Base-by-base conservation (phyloP, 129 eudicot genomes). In the Artemisia argyi region DNA sequence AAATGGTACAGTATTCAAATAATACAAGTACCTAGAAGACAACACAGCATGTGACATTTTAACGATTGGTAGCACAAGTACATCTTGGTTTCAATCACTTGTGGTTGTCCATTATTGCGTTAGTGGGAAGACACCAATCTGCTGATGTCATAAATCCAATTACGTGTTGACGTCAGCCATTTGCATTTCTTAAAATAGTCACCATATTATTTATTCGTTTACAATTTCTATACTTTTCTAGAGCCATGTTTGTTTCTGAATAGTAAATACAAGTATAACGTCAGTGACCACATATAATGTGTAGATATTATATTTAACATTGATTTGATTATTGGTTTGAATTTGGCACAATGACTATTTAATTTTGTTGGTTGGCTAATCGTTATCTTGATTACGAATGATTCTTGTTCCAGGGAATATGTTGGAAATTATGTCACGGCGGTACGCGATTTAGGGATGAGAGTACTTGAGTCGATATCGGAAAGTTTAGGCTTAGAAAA, bases 401-500 rank as follows among this genome's bases (percentile, higher is more conserved):
- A 4, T 54, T 19, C 7, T 2, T 55, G 66, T 62, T 39, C 13
- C 77, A 80, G 79, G 35, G 75, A 74, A 61, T 19, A 80, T 10
- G 65, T 73, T 28, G 61, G 62, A 18, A 73, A 71, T 24, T 91
- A 91, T 19, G 83, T 91, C 54, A 78, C 3, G 0, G 95, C 85
- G 54, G 71, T 91, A 15, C 71, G 97, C 24, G 79, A 83, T n/a
- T 67, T 91, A 0, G 97, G 97, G 65, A 67, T 85, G 58, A 83
- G 86, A 39, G 39, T 90, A 72, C 67, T 83, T 59, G 95, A 91
- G 76, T 75, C 65, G 7, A 91, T 91, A 68, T 75, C 97, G 0
- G 95, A 91, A 83, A 88, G 97, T 69, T 76, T 91, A 55, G 95
- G 86, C 2, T 66, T 91, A 13, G 84, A 84, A 1, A 91, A 85